Evolutionary conservation across 495 filamentous ascomycete species (phyloP).

Genomic region (Bacidia rubella): DNA sequence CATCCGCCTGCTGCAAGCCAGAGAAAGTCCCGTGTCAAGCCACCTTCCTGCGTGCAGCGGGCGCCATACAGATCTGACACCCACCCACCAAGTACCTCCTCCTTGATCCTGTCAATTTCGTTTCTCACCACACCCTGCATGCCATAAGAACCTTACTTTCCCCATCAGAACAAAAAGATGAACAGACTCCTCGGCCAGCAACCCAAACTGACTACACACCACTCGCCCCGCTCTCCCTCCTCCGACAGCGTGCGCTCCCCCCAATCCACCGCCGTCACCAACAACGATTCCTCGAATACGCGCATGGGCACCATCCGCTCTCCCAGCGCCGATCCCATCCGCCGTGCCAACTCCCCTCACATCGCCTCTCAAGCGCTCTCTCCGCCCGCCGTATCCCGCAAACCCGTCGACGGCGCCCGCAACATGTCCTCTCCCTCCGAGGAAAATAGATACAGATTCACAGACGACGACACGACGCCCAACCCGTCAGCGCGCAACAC

Average conservation of each 20-base stretch:
- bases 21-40: no score
- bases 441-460: conserved; percentile 6
- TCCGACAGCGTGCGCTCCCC: not conserved
- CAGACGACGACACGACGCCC: conserved; percentile 5
- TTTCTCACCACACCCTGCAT: not conserved
- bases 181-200: conserved; percentile 6
- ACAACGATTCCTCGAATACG: not conserved
- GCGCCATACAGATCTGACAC: not conserved
- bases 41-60: not conserved
- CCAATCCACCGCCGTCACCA: not conserved
- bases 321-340: not conserved
- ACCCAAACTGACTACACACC: not conserved
- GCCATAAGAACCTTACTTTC: not conserved
- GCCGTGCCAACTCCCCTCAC: conserved; percentile 4
- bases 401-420: conserved; percentile 4
- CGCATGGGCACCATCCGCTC: not conserved
- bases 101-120: not conserved
- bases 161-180: conserved; percentile 1
- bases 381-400: conserved; percentile 1
- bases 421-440: not conserved
- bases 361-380: conserved; percentile 6
- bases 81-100: not conserved
- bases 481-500: not conserved
- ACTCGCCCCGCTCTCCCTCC: conserved; percentile 6
- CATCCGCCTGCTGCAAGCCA: no score